Evolutionary conservation across 371 early-diverging fungal genomes (phyloP), one percentile per base, ranked within the genome.

Genomic region (Blakeslea trispora): DNA sequence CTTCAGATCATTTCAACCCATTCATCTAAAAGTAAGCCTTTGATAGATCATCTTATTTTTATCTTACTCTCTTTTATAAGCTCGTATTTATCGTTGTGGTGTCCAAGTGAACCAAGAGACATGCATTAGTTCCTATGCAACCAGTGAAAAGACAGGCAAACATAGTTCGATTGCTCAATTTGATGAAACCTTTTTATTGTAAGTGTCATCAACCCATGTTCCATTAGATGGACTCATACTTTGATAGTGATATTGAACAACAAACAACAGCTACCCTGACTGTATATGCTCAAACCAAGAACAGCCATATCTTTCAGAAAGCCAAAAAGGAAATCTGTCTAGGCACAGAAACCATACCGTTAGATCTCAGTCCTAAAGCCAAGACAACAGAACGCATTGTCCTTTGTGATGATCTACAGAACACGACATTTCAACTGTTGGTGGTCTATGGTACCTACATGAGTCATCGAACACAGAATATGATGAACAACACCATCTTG

Each of bases 151-250:
- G 43, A 57, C 57, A 3, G 71, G 71, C 21, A 71, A 64, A 40
- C 55, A 64, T 40, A 53, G 64, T 24, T 52, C 62, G 1, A 57
- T 60, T 47, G 65, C 64, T 15, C 64, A 64, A 19, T 71, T 71
- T 53, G 71, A 71, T 46, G 71, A 71, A 45, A 67, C 68, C 14
- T 71, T 71, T 47, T 22, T 71, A 59, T 67, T 71, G 71, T 47
- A 67, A 64, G 50, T 59, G 42, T 55, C n/a, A n/a, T n/a, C n/a
- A 24, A 18, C 15, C 28, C 19, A 7, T 13, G 3, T 21, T 44
- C 8, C 21, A 5, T 21, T 21, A 32, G 28, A 18, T 14, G 11
- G 14, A 24, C 39, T 22, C 32, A n/a, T 40, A 28, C 11, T 51
- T 41, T 11, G 6, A 35, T 42, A 69, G 71, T 31, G 71, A 71